phyloP scores from a whole-genome alignment of 2,329 filamentous ascomycete species.

The Diplodia scrobiculata region DNA sequence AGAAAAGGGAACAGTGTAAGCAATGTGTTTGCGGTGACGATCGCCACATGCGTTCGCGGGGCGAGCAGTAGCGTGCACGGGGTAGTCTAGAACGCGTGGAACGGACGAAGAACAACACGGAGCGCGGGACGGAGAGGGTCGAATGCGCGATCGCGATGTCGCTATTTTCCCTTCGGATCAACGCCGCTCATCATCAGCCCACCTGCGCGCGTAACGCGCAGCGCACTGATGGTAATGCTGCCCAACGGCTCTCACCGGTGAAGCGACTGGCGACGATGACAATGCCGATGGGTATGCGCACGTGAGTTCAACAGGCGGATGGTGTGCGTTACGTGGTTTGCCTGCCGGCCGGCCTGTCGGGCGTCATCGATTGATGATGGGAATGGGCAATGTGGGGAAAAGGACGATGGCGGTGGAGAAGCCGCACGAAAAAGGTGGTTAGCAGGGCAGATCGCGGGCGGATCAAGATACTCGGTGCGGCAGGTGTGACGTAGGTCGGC shows the following conservation, averaged over 20 bases:
- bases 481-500: slow-evolving; percentile 18
- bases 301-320: background rate
- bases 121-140: background rate
- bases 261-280: background rate
- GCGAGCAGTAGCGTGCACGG: background rate
- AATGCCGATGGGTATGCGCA: too few species aligned
- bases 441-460: slow-evolving; percentile 12
- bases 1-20: background rate
- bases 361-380: background rate
- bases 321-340: background rate
- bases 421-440: background rate
- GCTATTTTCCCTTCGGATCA: background rate
- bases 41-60: background rate
- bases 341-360: background rate
- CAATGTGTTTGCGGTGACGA: background rate
- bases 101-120: background rate
- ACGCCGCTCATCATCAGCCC: background rate
- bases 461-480: slow-evolving; percentile 23
- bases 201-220: background rate
- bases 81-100: slow-evolving; percentile 9
- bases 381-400: background rate
- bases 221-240: background rate
- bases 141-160: background rate
- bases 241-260: background rate
- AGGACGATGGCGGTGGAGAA: background rate